These are phyloP conservation scores for Arthroderma sp. DNA, from an alignment of 2,329 filamentous ascomycete genomes.

Conservation along the genomic window DNA sequence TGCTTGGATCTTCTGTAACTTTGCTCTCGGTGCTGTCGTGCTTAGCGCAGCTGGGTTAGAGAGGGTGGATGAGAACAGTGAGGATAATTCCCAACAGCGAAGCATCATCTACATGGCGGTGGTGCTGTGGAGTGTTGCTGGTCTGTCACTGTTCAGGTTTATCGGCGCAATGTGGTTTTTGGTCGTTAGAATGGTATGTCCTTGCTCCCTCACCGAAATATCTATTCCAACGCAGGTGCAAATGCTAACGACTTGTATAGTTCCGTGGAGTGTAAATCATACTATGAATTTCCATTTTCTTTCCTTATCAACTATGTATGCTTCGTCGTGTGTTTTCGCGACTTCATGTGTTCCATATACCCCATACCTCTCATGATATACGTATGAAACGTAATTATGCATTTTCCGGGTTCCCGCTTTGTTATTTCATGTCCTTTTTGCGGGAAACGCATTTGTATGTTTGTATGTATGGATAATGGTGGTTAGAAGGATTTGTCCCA, in stretches of 20 bases:
- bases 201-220: too few species aligned
- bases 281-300: background rate
- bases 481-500: background rate
- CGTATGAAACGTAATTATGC: background rate
- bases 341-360: slow-evolving; percentile 1
- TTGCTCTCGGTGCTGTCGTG: slow-evolving; percentile 75
- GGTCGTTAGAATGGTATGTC: slow-evolving; percentile 70
- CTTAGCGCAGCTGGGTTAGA: slow-evolving; percentile 75
- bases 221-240: background rate
- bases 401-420: background rate
- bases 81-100: slow-evolving; percentile 41
- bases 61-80: slow-evolving; percentile 42
- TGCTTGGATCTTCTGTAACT: slow-evolving; percentile 93
- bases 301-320: background rate
- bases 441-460: background rate
- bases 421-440: background rate
- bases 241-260: slow-evolving; percentile 20
- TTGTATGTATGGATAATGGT: background rate
- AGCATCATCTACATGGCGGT: slow-evolving; percentile 76
- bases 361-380: background rate
- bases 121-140: slow-evolving; percentile 81
- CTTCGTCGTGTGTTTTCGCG: background rate
- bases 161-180: slow-evolving; percentile 84
- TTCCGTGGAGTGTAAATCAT: slow-evolving; percentile 43
- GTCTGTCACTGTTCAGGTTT: slow-evolving; percentile 72